A percentile compares a stretch with the other conserved stretches of the same genome.
phyloP scores from a whole-genome alignment of 495 filamentous ascomycete genomes.

The Aspergillus mulundensis region DNA sequence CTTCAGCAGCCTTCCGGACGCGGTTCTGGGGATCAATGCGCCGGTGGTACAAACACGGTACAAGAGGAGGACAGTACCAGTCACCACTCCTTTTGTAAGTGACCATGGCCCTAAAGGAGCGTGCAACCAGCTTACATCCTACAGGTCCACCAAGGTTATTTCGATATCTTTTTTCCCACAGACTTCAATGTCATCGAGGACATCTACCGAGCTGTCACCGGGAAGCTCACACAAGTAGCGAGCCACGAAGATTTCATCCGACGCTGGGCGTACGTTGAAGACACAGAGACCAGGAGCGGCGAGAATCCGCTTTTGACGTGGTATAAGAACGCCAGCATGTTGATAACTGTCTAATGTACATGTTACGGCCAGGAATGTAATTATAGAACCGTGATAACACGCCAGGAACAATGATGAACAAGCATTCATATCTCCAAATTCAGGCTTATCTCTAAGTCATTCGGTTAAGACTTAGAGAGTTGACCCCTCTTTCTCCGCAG shows the following conservation, averaged over 20 bases:
- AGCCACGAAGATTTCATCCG: constrained; percentile 86
- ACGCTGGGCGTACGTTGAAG: constrained; percentile 84
- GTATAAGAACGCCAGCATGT: constrained; percentile 91
- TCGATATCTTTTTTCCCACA: constrained; percentile 97
- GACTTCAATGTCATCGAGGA: constrained; percentile 85
- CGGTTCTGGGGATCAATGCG: constrained; percentile 77
- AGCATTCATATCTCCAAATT: background rate
- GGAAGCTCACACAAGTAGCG: constrained; percentile 78
- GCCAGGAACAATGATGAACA: no score
- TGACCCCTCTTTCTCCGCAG: constrained; percentile 4
- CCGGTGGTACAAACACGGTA: constrained; percentile 96
- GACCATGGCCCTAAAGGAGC: no score
- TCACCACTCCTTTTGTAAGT: constrained; percentile 84
- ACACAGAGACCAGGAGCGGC: constrained; percentile 80
- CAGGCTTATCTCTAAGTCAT: background rate
- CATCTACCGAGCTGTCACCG: constrained; percentile 86
- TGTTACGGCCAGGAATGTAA: constrained; percentile 6
- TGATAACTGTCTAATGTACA: constrained; percentile 64
- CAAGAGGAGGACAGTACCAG: constrained; percentile 77
- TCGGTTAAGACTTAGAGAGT: background rate
- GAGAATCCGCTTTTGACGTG: constrained; percentile 91
- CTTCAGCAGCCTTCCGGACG: constrained; percentile 80
- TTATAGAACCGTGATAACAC: background rate
- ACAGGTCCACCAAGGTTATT: constrained; percentile 95
- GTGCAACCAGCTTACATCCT: constrained; percentile 9